Base-by-base conservation (phyloP, 257 asterid species). In the Ocimum tenuiflorum region DNA sequence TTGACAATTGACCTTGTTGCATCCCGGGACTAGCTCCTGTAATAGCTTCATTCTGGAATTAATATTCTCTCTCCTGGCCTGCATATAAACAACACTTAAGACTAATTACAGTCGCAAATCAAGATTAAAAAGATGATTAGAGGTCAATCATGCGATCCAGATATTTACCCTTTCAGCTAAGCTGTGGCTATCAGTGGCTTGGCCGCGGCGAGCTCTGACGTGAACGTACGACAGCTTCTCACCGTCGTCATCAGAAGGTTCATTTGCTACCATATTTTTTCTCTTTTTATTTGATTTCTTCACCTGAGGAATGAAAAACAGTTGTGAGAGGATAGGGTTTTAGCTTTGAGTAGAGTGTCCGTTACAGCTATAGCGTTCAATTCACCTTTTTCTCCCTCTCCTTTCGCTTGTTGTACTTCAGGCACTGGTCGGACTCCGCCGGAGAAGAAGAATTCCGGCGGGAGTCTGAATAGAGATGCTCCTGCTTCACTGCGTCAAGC, bases 51-150 rank as follows among this genome's bases (percentile, higher is more conserved):
- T 89, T 70, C 99, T 82, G 23, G 91, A 96, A 77, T 92, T 89
- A 46, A 92, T 92, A 86, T 92, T 92, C 86, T 92, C 97, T 79
- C 99, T 89, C 79, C 99, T 92, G 9, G 99, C 99, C 99, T 92
- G 79, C 27, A 68, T 23, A 60, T 14, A 31, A 72, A 56, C 46
- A 46, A 43, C 65, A 62, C 18, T 60, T 22, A 47, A 45, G 54
- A 57, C 45, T 60, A 38, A 64, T 58, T 59, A 66, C 68, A 70
- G 65, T 56, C 43, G 39, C 36, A 61, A 74, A 73, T 62, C 69
- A 65, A 19, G 56, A 64, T 72, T 73, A 71, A 56, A 48, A 60
- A 70, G 59, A 59, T 41, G 49, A 65, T 61, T 61, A 67, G 60
- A 24, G 61, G 43, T 62, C 67, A 77, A 74, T 47, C 53, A 51